phyloP scores from a whole-genome alignment of 2,329 filamentous ascomycete genomes.

The Alternaria sp. region DNA sequence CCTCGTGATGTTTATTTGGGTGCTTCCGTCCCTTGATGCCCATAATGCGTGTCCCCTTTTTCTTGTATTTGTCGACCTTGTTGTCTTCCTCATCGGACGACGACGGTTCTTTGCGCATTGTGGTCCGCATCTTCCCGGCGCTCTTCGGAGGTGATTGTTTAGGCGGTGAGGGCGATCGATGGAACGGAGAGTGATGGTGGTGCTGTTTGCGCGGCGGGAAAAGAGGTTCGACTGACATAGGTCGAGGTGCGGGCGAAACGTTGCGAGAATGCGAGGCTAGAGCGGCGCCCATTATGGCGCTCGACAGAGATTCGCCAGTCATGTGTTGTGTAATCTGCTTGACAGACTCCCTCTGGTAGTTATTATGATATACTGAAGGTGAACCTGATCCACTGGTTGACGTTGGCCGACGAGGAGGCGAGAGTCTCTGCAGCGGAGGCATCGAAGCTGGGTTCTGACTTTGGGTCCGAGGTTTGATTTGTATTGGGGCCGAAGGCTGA shows the following conservation, averaged over 20 bases:
- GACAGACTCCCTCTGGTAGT: slow-evolving; percentile 48
- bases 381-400: slow-evolving; percentile 35
- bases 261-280: slow-evolving; percentile 69
- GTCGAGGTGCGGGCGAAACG: slow-evolving; percentile 49
- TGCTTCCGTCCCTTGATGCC: slow-evolving; percentile 60
- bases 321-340: slow-evolving; percentile 57
- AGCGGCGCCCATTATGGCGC: slow-evolving; percentile 78
- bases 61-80: slow-evolving; percentile 62
- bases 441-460: slow-evolving; percentile 39
- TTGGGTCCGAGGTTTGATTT: slow-evolving; percentile 45
- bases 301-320: slow-evolving; percentile 71
- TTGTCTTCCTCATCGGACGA: slow-evolving; percentile 59
- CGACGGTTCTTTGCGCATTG: slow-evolving; percentile 64
- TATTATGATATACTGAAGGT: slow-evolving; percentile 49
- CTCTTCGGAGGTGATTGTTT: slow-evolving; percentile 45
- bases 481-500: slow-evolving; percentile 29
- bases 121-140: slow-evolving; percentile 68
- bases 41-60: slow-evolving; percentile 66
- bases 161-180: slow-evolving; percentile 50
- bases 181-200: slow-evolving; percentile 48
- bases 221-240: slow-evolving; percentile 44
- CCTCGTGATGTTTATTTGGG: slow-evolving; percentile 77
- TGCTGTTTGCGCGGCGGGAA: slow-evolving; percentile 53
- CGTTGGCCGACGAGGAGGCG: slow-evolving; percentile 28
- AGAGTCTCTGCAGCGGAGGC: slow-evolving; percentile 32